A percentile compares a stretch with the other conserved stretches of the same genome.
Conservation (phyloP, 306 rosid genomes). For the Arachis stenosperma region DNA sequence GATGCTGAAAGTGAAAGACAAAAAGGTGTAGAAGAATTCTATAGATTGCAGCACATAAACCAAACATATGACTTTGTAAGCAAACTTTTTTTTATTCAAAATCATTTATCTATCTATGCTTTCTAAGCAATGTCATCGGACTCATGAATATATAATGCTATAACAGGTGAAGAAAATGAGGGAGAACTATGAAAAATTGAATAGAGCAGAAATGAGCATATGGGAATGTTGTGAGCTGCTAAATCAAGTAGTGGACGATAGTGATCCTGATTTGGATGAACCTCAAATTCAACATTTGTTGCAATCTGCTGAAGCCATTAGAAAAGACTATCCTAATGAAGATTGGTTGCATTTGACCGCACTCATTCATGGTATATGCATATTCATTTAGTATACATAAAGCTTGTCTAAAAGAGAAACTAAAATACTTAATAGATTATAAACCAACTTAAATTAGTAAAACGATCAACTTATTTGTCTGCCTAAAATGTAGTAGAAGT, state of each 20-base stretch:
- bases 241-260: slow-evolving; percentile 45
- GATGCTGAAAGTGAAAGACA: slow-evolving; percentile 41
- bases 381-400: not conserved
- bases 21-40: too few species aligned
- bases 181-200: slow-evolving; percentile 45
- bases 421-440: not conserved
- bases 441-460: not conserved
- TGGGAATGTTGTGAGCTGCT: slow-evolving; percentile 57
- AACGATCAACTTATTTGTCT: too few species aligned
- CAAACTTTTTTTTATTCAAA: too few species aligned
- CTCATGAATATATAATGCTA: not conserved
- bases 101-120: not conserved
- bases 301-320: too few species aligned
- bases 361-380: slow-evolving; percentile 48
- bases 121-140: not conserved
- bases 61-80: too few species aligned
- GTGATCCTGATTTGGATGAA: too few species aligned
- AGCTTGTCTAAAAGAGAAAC: not conserved
- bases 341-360: slow-evolving; percentile 55
- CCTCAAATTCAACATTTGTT: too few species aligned
- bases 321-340: slow-evolving; percentile 44
- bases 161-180: slow-evolving; percentile 47
- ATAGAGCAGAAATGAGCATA: slow-evolving; percentile 51
- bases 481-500: too few species aligned
- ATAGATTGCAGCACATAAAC: too few species aligned